Evolutionary conservation across 257 asterid genomes (phyloP).

Genomic region (Perilla frutescens): DNA sequence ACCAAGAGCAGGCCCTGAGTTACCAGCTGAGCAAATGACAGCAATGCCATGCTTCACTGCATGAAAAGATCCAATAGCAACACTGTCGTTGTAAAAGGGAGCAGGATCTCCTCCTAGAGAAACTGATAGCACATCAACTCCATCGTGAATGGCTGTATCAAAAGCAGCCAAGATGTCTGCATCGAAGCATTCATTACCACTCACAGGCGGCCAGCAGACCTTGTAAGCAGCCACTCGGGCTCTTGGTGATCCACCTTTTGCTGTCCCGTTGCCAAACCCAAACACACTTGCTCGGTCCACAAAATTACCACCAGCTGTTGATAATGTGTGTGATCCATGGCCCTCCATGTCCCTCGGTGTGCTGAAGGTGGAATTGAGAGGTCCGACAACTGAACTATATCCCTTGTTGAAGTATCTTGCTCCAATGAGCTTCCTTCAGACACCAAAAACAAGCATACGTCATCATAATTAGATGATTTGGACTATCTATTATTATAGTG

Average conservation of each 20-base stretch:
- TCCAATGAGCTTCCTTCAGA: slow-evolving; percentile 86
- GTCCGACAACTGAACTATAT: slow-evolving; percentile 62
- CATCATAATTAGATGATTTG: background rate
- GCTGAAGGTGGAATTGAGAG: slow-evolving; percentile 62
- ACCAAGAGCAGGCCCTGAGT: slow-evolving; percentile 72
- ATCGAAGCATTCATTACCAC: slow-evolving; percentile 74
- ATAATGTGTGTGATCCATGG: slow-evolving; percentile 90
- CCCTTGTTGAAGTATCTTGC: slow-evolving; percentile 92
- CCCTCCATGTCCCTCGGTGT: slow-evolving; percentile 81
- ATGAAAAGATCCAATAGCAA: slow-evolving; percentile 91
- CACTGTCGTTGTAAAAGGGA: slow-evolving; percentile 66
- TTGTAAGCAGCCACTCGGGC: slow-evolving; percentile 93
- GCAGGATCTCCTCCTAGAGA: slow-evolving; percentile 78
- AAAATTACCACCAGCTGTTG: slow-evolving; percentile 92
- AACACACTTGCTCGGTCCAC: slow-evolving; percentile 72
- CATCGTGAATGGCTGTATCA: slow-evolving; percentile 84
- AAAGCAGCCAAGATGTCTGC: slow-evolving; percentile 90
- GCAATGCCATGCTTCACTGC: slow-evolving; percentile 77
- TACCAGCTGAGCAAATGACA: slow-evolving; percentile 91
- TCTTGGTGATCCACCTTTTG: slow-evolving; percentile 91
- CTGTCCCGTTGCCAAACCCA: slow-evolving; percentile 87
- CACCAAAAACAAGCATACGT: slow-evolving; percentile 14
- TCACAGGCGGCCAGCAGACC: slow-evolving; percentile 89
- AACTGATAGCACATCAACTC: slow-evolving; percentile 88
- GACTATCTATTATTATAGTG: background rate